These are phyloP conservation scores for Wallacemonas sp. DNA, from an alignment of 208 protist species.

Conservation along the genomic window DNA sequence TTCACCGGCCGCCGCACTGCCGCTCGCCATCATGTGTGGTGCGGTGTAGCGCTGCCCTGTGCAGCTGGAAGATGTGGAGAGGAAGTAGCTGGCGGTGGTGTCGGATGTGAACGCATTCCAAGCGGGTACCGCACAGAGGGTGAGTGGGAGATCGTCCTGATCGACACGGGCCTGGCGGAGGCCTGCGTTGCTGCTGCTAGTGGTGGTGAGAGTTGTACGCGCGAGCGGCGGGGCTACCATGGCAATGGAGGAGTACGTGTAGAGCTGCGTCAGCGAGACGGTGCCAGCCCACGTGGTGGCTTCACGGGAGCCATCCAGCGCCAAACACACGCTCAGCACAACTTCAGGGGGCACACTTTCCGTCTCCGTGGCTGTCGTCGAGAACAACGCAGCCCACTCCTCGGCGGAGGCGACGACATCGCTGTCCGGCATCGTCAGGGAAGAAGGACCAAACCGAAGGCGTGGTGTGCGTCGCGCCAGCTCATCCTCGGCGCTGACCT, in stretches of 20 bases:
- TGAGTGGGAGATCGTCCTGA: not conserved
- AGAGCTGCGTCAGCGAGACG: not conserved
- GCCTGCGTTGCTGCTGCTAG: no score
- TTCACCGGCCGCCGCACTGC: no score
- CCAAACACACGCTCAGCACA: not conserved
- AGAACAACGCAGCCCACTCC: not conserved
- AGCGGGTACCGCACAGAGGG: not conserved
- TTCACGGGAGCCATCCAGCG: no score
- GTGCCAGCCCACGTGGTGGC: conserved; percentile 9
- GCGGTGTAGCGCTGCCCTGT: not conserved
- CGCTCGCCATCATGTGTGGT: not conserved
- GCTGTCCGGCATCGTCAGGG: not conserved
- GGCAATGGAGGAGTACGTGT: not conserved
- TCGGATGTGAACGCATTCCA: not conserved
- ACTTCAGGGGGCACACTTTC: not conserved
- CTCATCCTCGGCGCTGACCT: not conserved
- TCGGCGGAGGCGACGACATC: not conserved
- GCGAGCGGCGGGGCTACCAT: not conserved
- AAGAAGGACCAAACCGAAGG: conserved; percentile 3
- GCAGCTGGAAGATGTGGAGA: not conserved
- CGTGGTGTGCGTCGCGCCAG: not conserved
- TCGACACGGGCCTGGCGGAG: no score
- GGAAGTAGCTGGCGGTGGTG: not conserved
- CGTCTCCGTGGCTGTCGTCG: not conserved
- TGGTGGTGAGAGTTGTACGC: not conserved